Evolutionary conservation across 805 yeast genomes (phyloP).

Genomic region (Starmerella scarabaei): DNA sequence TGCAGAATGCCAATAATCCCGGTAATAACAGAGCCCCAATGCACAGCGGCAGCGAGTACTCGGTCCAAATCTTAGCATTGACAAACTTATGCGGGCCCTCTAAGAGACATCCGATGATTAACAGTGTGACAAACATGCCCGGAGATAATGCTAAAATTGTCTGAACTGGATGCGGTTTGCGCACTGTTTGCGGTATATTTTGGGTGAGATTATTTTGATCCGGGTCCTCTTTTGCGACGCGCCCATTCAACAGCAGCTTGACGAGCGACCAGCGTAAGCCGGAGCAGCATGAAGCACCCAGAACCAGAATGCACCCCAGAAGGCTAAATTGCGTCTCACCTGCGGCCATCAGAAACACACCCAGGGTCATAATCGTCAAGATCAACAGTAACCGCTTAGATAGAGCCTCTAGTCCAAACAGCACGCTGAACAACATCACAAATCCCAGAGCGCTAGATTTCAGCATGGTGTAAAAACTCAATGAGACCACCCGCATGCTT

Average conservation of each 20-base stretch:
- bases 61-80: constrained; percentile 47
- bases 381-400: constrained; percentile 55
- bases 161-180: constrained; percentile 48
- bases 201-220: neutral
- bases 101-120: constrained; percentile 47
- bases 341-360: constrained; percentile 78
- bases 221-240: constrained; percentile 17
- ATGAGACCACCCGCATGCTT: constrained; percentile 63
- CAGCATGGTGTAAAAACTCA: constrained; percentile 83
- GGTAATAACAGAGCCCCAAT: constrained; percentile 56
- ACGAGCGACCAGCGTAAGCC: constrained; percentile 95
- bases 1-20: constrained; percentile 73
- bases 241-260: constrained; percentile 58
- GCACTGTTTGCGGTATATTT: constrained; percentile 1
- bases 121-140: constrained; percentile 53
- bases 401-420: constrained; percentile 65
- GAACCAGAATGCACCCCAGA: constrained; percentile 60
- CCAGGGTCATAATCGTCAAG: constrained; percentile 64
- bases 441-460: constrained; percentile 80
- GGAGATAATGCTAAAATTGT: constrained; percentile 81
- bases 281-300: constrained; percentile 65
- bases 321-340: constrained; percentile 28
- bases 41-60: constrained; percentile 45
- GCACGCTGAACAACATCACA: constrained; percentile 75
- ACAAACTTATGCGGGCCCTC: constrained; percentile 55